Percentiles rank a stretch among this genome's conserved stretches.
Conservation (phyloP, 331 rosid genomes). For the Spiraea crenata region DNA sequence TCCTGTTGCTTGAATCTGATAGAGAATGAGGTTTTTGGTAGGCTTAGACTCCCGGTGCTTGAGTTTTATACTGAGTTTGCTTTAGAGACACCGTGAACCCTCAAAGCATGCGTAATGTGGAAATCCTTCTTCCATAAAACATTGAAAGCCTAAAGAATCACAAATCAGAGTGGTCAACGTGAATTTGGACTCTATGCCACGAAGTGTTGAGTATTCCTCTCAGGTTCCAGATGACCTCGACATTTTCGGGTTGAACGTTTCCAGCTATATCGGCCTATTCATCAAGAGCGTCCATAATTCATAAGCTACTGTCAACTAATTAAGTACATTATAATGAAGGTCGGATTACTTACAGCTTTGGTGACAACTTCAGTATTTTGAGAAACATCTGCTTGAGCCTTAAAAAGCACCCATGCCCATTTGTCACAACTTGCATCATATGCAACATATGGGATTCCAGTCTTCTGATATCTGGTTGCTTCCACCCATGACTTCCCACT, state of each 20-base stretch:
- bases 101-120: not conserved
- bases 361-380: constrained; percentile 62
- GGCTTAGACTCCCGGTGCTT: not conserved
- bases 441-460: constrained; percentile 45
- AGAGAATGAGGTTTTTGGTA: not conserved
- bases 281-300: not conserved
- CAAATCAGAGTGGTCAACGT: constrained; percentile 60
- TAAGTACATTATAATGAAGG: too few relatives aligned
- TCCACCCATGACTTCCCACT: constrained; percentile 82
- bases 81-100: not conserved
- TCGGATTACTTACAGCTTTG: constrained; percentile 63
- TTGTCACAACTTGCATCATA: constrained; percentile 61
- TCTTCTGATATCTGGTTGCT: constrained; percentile 64
- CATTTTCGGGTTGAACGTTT: constrained; percentile 81
- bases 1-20: not conserved
- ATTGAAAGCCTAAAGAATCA: constrained; percentile 8
- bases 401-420: constrained; percentile 96
- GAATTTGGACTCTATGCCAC: constrained; percentile 75
- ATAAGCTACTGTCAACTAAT: not conserved
- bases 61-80: not conserved
- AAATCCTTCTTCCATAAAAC: not conserved
- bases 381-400: constrained; percentile 49
- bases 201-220: constrained; percentile 88
- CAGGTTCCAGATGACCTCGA: constrained; percentile 76
- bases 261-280: constrained; percentile 80